Conservation (phyloP, 2,329 filamentous ascomycete genomes). For the Phaeosphaeria sp. region DNA sequence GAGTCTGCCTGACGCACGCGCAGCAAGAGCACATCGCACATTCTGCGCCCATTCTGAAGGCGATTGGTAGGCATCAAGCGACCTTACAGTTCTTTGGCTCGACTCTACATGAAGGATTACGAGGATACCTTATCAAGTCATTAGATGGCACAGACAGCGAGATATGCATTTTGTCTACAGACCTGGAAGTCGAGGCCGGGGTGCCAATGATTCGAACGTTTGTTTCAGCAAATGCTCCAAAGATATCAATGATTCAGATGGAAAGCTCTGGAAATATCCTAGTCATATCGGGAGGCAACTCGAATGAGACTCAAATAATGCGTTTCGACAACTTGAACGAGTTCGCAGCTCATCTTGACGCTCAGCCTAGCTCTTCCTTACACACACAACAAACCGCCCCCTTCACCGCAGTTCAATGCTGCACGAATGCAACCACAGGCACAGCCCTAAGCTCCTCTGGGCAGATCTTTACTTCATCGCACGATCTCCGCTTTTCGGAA, state of each 20-base stretch:
- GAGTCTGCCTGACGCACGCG: constrained; percentile 18
- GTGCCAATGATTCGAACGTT: not conserved
- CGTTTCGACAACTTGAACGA: constrained; percentile 1
- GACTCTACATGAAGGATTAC: constrained; percentile 27
- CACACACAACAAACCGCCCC: not conserved
- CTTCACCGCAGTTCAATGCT: constrained; percentile 10
- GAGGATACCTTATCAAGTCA: constrained; percentile 16
- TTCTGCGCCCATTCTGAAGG: not conserved
- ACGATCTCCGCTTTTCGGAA: constrained; percentile 32
- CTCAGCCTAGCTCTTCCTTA: not conserved
- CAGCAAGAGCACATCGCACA: constrained; percentile 14
- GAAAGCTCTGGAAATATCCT: not conserved
- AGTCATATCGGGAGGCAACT: not conserved
- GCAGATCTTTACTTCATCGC: constrained; percentile 28
- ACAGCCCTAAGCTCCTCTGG: constrained; percentile 23
- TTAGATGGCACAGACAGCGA: not conserved
- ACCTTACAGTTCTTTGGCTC: constrained; percentile 26
- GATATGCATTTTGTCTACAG: constrained; percentile 19
- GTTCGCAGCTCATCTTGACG: not conserved
- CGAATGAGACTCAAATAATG: not conserved
- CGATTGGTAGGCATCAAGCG: not conserved
- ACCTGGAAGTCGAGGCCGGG: constrained; percentile 9
- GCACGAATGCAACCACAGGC: constrained; percentile 30
- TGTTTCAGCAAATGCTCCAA: not conserved
- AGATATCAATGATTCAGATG: not conserved